Percentiles rank a stretch among this genome's conserved stretches.
These are phyloP conservation scores for Venturiaceae sp. DNA, from an alignment of 2,329 filamentous ascomycete species.

Conservation along the genomic window DNA sequence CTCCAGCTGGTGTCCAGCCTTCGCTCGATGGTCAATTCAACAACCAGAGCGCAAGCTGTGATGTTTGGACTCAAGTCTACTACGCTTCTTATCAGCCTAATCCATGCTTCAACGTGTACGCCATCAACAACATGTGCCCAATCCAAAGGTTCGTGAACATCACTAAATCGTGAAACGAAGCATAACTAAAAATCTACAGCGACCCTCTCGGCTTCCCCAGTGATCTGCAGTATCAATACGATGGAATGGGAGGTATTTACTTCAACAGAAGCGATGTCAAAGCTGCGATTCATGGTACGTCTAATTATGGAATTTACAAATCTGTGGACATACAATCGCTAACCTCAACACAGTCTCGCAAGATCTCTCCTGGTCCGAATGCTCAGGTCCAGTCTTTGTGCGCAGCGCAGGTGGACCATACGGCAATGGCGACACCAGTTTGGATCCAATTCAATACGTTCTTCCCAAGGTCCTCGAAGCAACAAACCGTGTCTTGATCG, in stretches of 20 bases:
- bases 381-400: constrained; percentile 10
- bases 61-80: constrained; percentile 10
- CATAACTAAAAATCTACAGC: no score
- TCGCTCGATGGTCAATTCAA: constrained; percentile 9
- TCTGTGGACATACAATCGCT: neutral
- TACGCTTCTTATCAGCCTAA: constrained; percentile 10
- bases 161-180: constrained; percentile 10
- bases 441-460: constrained; percentile 13
- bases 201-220: constrained; percentile 13
- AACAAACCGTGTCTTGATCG: constrained; percentile 10
- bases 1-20: constrained; percentile 11
- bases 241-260: constrained; percentile 39
- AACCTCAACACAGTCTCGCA: constrained; percentile 5
- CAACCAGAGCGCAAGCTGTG: constrained; percentile 8
- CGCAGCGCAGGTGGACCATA: constrained; percentile 10
- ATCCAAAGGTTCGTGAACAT: no score
- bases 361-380: constrained; percentile 13
- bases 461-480: constrained; percentile 11
- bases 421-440: constrained; percentile 10
- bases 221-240: constrained; percentile 13
- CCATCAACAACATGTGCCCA: constrained; percentile 9
- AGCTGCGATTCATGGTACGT: constrained; percentile 50
- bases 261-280: constrained; percentile 65
- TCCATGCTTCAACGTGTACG: constrained; percentile 14
- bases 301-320: no score